A percentile compares a stretch with the other conserved stretches of the same genome.
These are phyloP conservation scores for Avena eriantha DNA, from an alignment of 176 grass and related monocot species.

Conservation along the genomic window DNA sequence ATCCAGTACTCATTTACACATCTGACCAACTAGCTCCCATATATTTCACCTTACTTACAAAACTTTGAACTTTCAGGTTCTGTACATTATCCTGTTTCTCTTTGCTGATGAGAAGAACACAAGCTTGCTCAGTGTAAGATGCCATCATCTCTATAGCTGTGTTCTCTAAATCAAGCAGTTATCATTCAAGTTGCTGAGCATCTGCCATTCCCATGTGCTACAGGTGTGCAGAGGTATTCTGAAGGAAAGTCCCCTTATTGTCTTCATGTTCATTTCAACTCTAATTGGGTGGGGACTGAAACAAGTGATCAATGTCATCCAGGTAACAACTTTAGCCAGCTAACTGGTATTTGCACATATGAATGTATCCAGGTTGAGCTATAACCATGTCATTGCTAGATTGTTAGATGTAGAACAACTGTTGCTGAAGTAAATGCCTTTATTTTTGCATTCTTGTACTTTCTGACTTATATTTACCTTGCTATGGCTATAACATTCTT, in stretches of 20 bases:
- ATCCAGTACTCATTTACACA: background rate
- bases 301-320: conserved; percentile 85
- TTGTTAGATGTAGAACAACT: background rate
- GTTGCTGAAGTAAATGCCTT: background rate
- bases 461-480: too few relatives aligned
- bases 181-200: background rate
- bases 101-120: conserved; percentile 65
- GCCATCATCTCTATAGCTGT: conserved; percentile 1
- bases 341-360: background rate
- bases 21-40: background rate
- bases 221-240: conserved; percentile 59
- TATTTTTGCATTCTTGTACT: background rate
- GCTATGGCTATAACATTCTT: background rate
- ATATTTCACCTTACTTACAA: background rate
- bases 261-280: conserved; percentile 66
- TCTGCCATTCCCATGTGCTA: conserved; percentile 28
- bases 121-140: conserved; percentile 74
- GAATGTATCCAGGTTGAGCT: conserved; percentile 17
- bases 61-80: conserved; percentile 62
- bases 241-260: conserved; percentile 53
- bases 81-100: conserved; percentile 90
- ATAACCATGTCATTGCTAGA: background rate
- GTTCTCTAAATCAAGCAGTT: background rate
- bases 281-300: conserved; percentile 78
- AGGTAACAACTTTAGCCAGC: conserved; percentile 48